These are phyloP conservation scores for Candida koratica DNA, from an alignment of 805 yeast species.

Conservation along the genomic window DNA sequence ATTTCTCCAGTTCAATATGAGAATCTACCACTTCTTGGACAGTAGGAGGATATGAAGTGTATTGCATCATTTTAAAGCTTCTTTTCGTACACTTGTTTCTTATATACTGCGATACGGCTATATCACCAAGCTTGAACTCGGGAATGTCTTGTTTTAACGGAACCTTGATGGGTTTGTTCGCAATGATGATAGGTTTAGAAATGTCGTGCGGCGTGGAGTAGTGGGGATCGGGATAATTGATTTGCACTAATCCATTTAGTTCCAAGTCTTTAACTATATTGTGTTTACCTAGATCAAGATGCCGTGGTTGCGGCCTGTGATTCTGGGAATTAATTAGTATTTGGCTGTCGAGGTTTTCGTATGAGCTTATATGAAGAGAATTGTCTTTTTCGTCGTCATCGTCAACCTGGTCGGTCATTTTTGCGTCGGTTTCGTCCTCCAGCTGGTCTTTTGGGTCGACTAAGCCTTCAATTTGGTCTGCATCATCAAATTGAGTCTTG, in stretches of 20 bases:
- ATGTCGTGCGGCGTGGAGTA: conserved; percentile 53
- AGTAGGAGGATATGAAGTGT: conserved; percentile 46
- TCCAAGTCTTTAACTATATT: conserved; percentile 29
- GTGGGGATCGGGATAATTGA: conserved; percentile 59
- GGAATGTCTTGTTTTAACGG: conserved; percentile 17
- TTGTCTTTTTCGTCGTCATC: conserved; percentile 1
- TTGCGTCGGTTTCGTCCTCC: conserved; percentile 14
- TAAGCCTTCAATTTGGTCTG: conserved; percentile 7
- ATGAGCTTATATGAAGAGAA: neutral
- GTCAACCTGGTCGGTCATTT: conserved; percentile 1
- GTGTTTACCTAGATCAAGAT: conserved; percentile 4
- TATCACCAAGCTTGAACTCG: conserved; percentile 2
- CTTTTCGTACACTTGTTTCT: neutral
- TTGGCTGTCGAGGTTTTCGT: conserved; percentile 9
- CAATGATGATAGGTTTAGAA: conserved; percentile 57
- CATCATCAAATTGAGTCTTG: conserved; percentile 4
- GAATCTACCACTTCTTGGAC: conserved; percentile 34
- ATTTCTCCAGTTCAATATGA: conserved; percentile 19
- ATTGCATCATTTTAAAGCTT: conserved; percentile 26
- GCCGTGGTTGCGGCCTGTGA: neutral
- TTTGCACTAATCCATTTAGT: conserved; percentile 43
- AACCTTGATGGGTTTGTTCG: conserved; percentile 59
- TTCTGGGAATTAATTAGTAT: conserved; percentile 10
- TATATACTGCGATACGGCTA: neutral
- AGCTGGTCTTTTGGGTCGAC: conserved; percentile 8